phyloP scores from a whole-genome alignment of 169 alveolate species.

The Nephromyces sp. region DNA sequence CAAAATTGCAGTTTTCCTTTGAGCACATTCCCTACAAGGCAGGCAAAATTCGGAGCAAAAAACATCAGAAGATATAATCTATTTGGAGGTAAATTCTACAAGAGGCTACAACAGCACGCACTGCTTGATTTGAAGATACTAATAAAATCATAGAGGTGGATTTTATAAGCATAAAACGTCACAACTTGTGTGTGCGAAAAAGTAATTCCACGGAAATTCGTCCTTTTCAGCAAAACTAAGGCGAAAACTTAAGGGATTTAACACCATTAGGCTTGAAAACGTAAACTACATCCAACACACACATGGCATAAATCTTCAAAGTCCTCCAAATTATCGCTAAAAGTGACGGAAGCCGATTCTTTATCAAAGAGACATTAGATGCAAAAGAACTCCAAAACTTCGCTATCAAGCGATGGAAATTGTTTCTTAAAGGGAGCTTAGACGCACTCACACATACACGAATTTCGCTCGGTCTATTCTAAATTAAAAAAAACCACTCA shows the following conservation, averaged over 20 bases:
- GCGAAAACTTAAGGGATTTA: no score
- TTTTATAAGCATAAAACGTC: background rate
- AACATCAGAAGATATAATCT: background rate
- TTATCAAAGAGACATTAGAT: no score
- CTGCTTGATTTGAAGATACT: background rate
- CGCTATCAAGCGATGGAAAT: background rate
- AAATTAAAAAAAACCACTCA: background rate
- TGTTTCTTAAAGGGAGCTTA: no score
- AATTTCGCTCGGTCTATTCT: background rate
- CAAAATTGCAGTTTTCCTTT: slow-evolving; percentile 21
- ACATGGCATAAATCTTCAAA: background rate
- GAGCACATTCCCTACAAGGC: background rate
- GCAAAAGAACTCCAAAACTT: background rate
- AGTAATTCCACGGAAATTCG: background rate
- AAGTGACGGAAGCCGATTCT: no score
- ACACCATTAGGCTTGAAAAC: no score
- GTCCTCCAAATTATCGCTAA: background rate
- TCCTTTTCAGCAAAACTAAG: no score
- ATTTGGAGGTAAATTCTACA: no score
- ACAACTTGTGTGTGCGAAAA: background rate
- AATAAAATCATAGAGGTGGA: background rate
- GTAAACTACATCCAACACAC: no score
- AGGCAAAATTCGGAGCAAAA: background rate
- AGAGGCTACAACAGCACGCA: background rate
- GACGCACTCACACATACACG: no score